These are phyloP conservation scores for Trypanosoma brucei DNA, from an alignment of 208 protist species.

Conservation along the genomic window DNA sequence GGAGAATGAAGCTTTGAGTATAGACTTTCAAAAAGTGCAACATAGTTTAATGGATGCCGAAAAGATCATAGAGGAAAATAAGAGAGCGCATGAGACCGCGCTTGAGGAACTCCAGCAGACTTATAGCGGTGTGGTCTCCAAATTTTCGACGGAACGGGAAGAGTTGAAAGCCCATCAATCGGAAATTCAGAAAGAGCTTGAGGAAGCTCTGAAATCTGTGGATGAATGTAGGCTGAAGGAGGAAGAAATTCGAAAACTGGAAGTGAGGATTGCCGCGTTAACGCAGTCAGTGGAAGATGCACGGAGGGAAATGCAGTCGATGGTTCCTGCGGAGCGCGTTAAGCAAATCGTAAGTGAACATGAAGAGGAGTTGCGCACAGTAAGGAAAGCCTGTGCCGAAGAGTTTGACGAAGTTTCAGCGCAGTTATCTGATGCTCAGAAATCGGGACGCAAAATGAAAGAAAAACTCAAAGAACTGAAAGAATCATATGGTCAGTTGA, in stretches of 20 bases:
- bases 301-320: conserved; percentile 9
- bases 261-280: conserved; percentile 7
- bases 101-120: conserved; percentile 3
- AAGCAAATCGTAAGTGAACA: conserved; percentile 15
- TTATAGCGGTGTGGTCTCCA: conserved; percentile 1
- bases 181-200: conserved; percentile 4
- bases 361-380: conserved; percentile 8
- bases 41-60: not conserved
- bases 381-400: conserved; percentile 4
- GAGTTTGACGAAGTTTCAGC: conserved; percentile 10
- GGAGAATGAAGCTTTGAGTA: conserved; percentile 32
- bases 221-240: conserved; percentile 11
- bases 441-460: not conserved
- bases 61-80: conserved; percentile 2
- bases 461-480: conserved; percentile 8
- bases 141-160: conserved; percentile 2
- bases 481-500: conserved; percentile 5
- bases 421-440: conserved; percentile 6
- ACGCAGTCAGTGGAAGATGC: not conserved
- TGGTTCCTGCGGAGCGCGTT: conserved; percentile 21
- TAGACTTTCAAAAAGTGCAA: conserved; percentile 11
- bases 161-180: conserved; percentile 8
- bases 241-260: conserved; percentile 18
- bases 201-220: not conserved
- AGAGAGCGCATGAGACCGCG: not conserved